phyloP scores from a whole-genome alignment of 2,329 filamentous ascomycete species.

The Xenoacremonium recifei region DNA sequence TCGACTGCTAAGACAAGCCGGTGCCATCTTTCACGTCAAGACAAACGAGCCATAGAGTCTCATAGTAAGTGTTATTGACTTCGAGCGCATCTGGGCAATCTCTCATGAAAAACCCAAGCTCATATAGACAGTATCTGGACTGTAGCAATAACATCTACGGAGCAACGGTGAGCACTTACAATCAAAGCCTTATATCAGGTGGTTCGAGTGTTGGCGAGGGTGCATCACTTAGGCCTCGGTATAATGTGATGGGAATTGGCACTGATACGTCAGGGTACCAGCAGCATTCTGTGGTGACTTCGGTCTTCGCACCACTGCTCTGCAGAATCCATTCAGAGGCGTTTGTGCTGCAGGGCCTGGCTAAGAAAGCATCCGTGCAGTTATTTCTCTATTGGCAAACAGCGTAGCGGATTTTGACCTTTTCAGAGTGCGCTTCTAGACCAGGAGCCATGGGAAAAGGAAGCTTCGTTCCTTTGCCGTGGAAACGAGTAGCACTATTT shows the following conservation, averaged over 20 bases:
- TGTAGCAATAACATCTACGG: constrained; percentile 39
- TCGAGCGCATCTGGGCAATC: neutral
- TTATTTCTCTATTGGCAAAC: constrained; percentile 14
- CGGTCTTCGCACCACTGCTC: constrained; percentile 38
- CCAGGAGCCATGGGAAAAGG: constrained; percentile 40
- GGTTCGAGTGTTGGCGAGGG: constrained; percentile 45
- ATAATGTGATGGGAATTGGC: constrained; percentile 41
- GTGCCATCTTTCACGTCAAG: constrained; percentile 1
- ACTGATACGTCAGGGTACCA: constrained; percentile 44
- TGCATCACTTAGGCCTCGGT: constrained; percentile 38
- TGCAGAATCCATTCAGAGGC: constrained; percentile 25
- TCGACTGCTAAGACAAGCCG: neutral
- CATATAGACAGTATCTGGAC: constrained; percentile 22
- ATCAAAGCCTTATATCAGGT: constrained; percentile 36
- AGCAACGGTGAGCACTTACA: constrained; percentile 37
- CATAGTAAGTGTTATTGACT: constrained; percentile 2
- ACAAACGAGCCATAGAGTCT: constrained; percentile 1
- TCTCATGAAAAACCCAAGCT: neutral
- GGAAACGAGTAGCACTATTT: constrained; percentile 27
- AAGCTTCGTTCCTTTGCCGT: constrained; percentile 41
- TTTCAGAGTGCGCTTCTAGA: constrained; percentile 37
- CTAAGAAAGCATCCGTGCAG: constrained; percentile 35
- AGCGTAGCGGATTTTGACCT: constrained; percentile 33
- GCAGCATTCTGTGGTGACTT: constrained; percentile 44
- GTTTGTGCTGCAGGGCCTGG: constrained; percentile 6